These are phyloP conservation scores for Metschnikowia cubensis DNA, from an alignment of 805 yeast genomes.

Conservation along the genomic window DNA sequence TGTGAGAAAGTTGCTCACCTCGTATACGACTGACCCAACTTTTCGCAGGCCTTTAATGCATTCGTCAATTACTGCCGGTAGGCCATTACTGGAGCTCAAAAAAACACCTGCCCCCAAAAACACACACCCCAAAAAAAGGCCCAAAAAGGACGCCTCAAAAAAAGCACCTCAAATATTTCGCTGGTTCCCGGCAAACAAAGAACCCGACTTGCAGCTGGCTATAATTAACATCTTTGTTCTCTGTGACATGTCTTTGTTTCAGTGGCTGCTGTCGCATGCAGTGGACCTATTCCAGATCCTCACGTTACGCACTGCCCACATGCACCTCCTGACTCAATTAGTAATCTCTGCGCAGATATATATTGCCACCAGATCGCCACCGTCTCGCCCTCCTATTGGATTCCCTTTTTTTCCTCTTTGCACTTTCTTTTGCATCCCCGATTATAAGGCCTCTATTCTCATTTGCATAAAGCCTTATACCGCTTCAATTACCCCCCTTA, in stretches of 20 bases:
- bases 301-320: slow-evolving; percentile 6
- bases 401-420: background rate
- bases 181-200: too few species aligned
- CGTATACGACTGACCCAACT: background rate
- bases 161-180: too few species aligned
- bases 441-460: background rate
- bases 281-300: background rate
- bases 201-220: background rate
- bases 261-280: background rate
- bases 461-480: background rate
- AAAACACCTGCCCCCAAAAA: background rate
- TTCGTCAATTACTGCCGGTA: background rate
- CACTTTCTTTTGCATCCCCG: background rate
- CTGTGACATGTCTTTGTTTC: background rate
- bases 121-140: too few species aligned
- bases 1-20: background rate
- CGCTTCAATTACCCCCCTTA: background rate
- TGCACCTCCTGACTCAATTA: slow-evolving; percentile 8
- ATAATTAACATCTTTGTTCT: background rate
- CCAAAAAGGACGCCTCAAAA: too few species aligned
- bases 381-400: background rate
- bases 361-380: slow-evolving; percentile 12
- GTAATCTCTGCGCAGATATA: slow-evolving; percentile 11
- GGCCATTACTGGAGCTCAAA: background rate
- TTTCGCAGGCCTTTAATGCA: background rate